phyloP scores from a whole-genome alignment of 345 rosid species.

The Mallotus nudiflorus region DNA sequence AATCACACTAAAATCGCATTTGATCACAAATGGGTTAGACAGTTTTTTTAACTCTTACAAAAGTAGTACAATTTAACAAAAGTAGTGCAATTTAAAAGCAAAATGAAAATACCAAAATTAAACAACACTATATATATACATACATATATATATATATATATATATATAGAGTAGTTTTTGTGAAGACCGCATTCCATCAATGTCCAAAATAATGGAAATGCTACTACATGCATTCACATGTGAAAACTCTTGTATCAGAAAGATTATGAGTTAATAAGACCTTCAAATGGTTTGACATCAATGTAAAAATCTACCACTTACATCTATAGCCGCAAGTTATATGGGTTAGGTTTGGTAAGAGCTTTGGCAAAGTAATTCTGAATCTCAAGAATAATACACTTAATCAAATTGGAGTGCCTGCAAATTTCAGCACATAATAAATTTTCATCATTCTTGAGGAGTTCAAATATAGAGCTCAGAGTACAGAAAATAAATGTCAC shows the following conservation, averaged over 20 bases:
- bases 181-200: too few relatives aligned
- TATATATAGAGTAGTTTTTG: too few relatives aligned
- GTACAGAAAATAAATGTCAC: background rate
- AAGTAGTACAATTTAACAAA: too few relatives aligned
- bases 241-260: conserved; percentile 23
- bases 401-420: conserved; percentile 68
- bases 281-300: conserved; percentile 25
- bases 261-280: conserved; percentile 27
- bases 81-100: too few relatives aligned
- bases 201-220: conserved; percentile 23
- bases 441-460: background rate
- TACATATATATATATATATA: too few relatives aligned
- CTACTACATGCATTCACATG: background rate
- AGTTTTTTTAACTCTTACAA: too few relatives aligned
- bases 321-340: conserved; percentile 57
- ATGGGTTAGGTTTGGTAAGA: conserved; percentile 63
- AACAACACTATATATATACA: too few relatives aligned
- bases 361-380: conserved; percentile 71
- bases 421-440: conserved; percentile 7
- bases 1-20: too few relatives aligned
- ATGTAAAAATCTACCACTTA: conserved; percentile 33
- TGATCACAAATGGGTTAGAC: too few relatives aligned
- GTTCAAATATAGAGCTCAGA: background rate
- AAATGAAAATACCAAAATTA: too few relatives aligned
- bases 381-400: conserved; percentile 73